Conservation (phyloP, 148 eudicot species). For the Spergularia bocconei region DNA sequence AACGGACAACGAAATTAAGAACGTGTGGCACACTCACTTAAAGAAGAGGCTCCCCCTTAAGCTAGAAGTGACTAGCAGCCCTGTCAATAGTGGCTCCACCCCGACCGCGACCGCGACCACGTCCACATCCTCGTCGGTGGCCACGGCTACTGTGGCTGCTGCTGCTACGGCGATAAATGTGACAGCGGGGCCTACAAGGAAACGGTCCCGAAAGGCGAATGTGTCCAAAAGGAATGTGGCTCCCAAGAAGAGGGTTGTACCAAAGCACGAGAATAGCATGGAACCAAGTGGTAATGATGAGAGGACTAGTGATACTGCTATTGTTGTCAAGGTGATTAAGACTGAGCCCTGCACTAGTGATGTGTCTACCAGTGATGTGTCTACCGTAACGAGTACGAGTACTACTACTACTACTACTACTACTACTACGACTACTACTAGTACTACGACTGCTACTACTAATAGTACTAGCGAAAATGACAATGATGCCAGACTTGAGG, state of each 20-base stretch:
- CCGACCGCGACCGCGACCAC: neutral
- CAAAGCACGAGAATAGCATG: slow-evolving; percentile 24
- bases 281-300: neutral
- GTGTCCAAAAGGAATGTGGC: neutral
- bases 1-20: slow-evolving; percentile 79
- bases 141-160: neutral
- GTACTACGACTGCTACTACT: slow-evolving; percentile 14
- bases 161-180: neutral
- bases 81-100: neutral
- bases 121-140: too few relatives aligned
- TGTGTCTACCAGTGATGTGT: slow-evolving; percentile 41
- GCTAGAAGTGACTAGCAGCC: neutral
- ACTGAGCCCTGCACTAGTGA: slow-evolving; percentile 37
- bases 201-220: slow-evolving; percentile 19
- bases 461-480: slow-evolving; percentile 11
- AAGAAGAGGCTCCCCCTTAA: slow-evolving; percentile 44
- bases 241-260: slow-evolving; percentile 17
- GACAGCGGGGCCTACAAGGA: slow-evolving; percentile 9
- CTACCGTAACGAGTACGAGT: slow-evolving; percentile 35
- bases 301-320: neutral
- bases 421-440: slow-evolving; percentile 31
- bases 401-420: slow-evolving; percentile 20
- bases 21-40: slow-evolving; percentile 77
- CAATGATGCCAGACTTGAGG: neutral
- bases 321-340: neutral